Evolutionary conservation across 1,284 basidiomycete genomes (phyloP).

Genomic region (Veloporphyrellus conicus): DNA sequence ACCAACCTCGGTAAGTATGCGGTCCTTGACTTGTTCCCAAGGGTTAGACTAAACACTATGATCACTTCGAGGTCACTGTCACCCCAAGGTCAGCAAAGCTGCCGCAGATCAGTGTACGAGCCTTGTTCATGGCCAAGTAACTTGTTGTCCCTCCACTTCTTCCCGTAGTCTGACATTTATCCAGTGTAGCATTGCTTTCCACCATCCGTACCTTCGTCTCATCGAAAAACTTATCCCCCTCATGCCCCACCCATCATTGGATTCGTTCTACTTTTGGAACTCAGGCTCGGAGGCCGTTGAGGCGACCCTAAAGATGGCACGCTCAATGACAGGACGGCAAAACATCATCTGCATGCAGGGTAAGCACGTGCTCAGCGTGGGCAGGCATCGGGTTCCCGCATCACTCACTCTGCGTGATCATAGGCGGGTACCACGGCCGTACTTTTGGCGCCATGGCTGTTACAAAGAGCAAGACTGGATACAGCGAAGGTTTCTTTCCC

Average conservation of each 20-base stretch:
- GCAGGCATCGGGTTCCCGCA: neutral
- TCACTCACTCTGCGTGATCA: slow-evolving; percentile 1
- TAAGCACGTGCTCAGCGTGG: slow-evolving; percentile 18
- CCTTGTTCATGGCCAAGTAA: slow-evolving; percentile 74
- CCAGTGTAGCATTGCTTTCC: slow-evolving; percentile 76
- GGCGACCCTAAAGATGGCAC: slow-evolving; percentile 77
- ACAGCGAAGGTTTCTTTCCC: slow-evolving; percentile 74
- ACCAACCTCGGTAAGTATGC: slow-evolving; percentile 62
- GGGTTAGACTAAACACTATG: slow-evolving; percentile 1
- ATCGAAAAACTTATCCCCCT: slow-evolving; percentile 75
- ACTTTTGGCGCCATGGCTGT: slow-evolving; percentile 86
- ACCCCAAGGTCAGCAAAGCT: slow-evolving; percentile 81
- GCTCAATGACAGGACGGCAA: slow-evolving; percentile 71
- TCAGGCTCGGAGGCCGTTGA: slow-evolving; percentile 91
- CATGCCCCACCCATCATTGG: slow-evolving; percentile 83
- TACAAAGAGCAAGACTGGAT: slow-evolving; percentile 88
- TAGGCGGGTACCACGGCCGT: slow-evolving; percentile 81
- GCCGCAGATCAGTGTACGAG: slow-evolving; percentile 82
- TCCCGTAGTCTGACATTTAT: slow-evolving; percentile 2
- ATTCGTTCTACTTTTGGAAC: slow-evolving; percentile 96
- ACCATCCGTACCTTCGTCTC: slow-evolving; percentile 71
- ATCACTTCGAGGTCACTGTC: slow-evolving; percentile 75
- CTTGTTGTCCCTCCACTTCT: neutral
- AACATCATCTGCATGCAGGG: slow-evolving; percentile 92
- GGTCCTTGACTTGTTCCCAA: neutral